These are phyloP conservation scores for Aspergillus terreus DNA, from an alignment of 2,329 filamentous ascomycete genomes.

Conservation along the genomic window DNA sequence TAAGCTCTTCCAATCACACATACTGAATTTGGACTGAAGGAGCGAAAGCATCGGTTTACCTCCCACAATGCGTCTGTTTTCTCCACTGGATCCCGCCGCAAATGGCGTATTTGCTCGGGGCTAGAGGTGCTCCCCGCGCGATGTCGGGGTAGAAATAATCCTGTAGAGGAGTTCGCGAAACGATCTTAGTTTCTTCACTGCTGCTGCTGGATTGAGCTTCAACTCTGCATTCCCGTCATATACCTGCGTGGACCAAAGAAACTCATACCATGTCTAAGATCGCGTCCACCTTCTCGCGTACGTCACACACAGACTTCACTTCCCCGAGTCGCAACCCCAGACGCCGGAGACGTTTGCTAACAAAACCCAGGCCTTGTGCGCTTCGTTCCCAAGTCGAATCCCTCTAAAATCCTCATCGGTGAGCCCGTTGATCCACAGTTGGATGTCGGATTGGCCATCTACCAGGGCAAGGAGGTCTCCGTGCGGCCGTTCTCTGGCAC, in stretches of 20 bases:
- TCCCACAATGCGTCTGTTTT: neutral
- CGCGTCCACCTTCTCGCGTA: slow-evolving; percentile 37
- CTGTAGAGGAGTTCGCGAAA: neutral
- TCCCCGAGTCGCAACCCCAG: neutral
- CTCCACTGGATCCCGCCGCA: slow-evolving; percentile 12
- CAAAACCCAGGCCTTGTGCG: slow-evolving; percentile 53
- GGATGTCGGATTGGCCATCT: slow-evolving; percentile 57
- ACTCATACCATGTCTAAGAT: slow-evolving; percentile 30
- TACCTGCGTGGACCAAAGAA: neutral
- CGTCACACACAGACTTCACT: neutral
- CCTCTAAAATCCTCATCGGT: slow-evolving; percentile 51
- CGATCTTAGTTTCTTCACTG: too few species aligned
- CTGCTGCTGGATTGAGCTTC: too few species aligned
- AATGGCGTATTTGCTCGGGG: neutral
- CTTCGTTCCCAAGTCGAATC: slow-evolving; percentile 53
- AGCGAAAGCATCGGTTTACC: slow-evolving; percentile 7
- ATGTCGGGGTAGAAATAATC: slow-evolving; percentile 25
- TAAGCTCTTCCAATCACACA: neutral
- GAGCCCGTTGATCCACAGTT: slow-evolving; percentile 51
- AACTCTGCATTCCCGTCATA: neutral
- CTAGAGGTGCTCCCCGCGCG: neutral
- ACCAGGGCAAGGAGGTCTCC: slow-evolving; percentile 54
- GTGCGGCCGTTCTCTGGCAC: slow-evolving; percentile 56
- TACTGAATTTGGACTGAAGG: neutral
- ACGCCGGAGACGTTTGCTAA: slow-evolving; percentile 2